phyloP scores from a whole-genome alignment of 208 protist species.

The Crithidia bombi region DNA sequence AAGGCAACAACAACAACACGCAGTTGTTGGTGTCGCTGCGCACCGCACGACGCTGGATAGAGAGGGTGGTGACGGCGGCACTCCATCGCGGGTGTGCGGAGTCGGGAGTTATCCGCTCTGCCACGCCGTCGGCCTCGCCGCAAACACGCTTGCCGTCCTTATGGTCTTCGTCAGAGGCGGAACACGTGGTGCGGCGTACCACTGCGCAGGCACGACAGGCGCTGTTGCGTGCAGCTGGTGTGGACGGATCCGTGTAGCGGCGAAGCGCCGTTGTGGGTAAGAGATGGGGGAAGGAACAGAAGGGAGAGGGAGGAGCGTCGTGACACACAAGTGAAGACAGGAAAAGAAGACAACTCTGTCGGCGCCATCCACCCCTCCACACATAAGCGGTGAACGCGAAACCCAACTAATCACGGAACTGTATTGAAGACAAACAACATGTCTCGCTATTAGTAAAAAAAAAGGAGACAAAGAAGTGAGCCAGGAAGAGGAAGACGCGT shows the following conservation, averaged over 20 bases:
- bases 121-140: background rate
- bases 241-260: background rate
- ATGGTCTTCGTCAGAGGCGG: conserved; percentile 4
- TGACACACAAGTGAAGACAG: too few species aligned
- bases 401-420: too few species aligned
- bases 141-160: conserved; percentile 6
- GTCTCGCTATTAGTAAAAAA: too few species aligned
- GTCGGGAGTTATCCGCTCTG: background rate
- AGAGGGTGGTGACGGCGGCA: conserved; percentile 14
- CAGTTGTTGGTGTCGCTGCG: conserved; percentile 13
- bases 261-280: background rate
- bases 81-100: conserved; percentile 2
- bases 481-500: too few species aligned
- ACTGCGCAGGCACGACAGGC: conserved; percentile 16
- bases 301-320: too few species aligned
- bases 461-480: too few species aligned
- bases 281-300: too few species aligned
- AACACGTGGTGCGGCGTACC: conserved; percentile 15
- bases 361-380: background rate
- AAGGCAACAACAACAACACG: background rate
- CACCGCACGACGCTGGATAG: conserved; percentile 36
- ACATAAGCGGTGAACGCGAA: too few species aligned
- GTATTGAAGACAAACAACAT: too few species aligned
- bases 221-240: conserved; percentile 17
- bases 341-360: too few species aligned